Base-by-base conservation (phyloP, 805 yeast species). In the Metschnikowia reukaufii region DNA sequence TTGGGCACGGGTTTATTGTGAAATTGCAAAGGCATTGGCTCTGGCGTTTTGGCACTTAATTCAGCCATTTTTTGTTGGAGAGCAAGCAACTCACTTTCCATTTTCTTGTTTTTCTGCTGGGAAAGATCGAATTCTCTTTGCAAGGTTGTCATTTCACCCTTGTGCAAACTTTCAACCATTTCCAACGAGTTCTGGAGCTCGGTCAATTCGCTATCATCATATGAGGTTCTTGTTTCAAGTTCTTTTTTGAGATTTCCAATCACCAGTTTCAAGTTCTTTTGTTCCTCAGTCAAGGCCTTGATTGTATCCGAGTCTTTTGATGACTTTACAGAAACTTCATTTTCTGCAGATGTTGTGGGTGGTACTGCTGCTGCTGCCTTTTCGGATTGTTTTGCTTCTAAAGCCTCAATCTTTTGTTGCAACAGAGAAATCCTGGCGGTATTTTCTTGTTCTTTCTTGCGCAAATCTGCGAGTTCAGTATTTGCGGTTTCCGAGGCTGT, bases 111-210 rank as follows among this genome's bases (percentile, higher is more conserved):
- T 44, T 53, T 15, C 16, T 47, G 56, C 18, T 62, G 56, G 16
- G 69, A 59, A 41, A 58, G 55, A 38, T 61, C 58, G 31, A 65
- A 30, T 54, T 57, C 62, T 38, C 64, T 45, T 42, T 56, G 57
- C 56, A 68, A 54, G 41, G 60, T 48, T 44, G 56, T 40, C 54
- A 67, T 35, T 62, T 68, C 73, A 20, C 56, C 54, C 42, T 67
- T 66, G 44, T 74, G 76, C 27, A 70, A 54, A 7, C 62, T 49
- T 19, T 74, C 76, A 42, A 75, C 57, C 47, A 74, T 77, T 35
- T 75, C 74, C 43, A 72, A 53, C 6, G 71, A 58, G n/a, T 60
- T 62, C 50, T 76, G 77, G 5, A 76, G 61, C 42, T 75, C 78
- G 6, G 68, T 62, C 17, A 74, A 50, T 52, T 76, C 77, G 10